Base-by-base conservation (phyloP, 805 yeast genomes). In the Hermanozyma aechmeae region DNA sequence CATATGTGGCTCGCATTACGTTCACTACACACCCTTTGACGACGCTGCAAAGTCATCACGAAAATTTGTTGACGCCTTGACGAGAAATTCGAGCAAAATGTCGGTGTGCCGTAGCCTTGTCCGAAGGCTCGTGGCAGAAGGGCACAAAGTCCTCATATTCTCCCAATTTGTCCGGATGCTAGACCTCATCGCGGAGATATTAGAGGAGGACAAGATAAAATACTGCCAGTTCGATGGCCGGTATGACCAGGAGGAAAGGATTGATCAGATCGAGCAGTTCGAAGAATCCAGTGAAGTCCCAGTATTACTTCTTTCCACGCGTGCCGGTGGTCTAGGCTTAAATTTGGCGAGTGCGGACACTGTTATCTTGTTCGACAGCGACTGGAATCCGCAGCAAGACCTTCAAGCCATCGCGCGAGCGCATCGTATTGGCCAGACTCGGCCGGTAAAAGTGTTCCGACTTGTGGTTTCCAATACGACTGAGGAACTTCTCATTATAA, bases 361-460 rank as follows among this genome's bases (percentile, higher is more conserved):
- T 2, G 97, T 92, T 1, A 72, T 89, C 3, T 45, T 89, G 8
- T 86, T 84, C 48, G 98, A 89, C 46, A 80, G 85, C 32, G 98
- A 89, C 48, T 89, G 96, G 95, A 89, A 89, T 46, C 98, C 97
- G 0, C 96, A 89, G 48, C 93, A 85, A 37, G 97, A 89, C 54
- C 59, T 86, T 28, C 98, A 89, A 51, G 97, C 97, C 0, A 89
- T 89, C 75, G 97, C 87, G 45, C 66, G 98, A 31, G 93, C 82
- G 9, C 97, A 89, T 50, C 65, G 98, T 46, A 84, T 92, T 31
- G 97, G 97, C 0, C 98, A 89, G 51, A 66, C 61, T 1, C 74
- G 71, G 31, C 96, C 96, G 1, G 95, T 87, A 4, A 64, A 83
- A 14, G 71, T 89, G 1, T 84, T 79, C 48, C 67, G 97, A 36